Evolutionary conservation across 106 monocot species (phyloP), one percentile per base, ranked within the genome.

Genomic region (Amphibolis antarctica): DNA sequence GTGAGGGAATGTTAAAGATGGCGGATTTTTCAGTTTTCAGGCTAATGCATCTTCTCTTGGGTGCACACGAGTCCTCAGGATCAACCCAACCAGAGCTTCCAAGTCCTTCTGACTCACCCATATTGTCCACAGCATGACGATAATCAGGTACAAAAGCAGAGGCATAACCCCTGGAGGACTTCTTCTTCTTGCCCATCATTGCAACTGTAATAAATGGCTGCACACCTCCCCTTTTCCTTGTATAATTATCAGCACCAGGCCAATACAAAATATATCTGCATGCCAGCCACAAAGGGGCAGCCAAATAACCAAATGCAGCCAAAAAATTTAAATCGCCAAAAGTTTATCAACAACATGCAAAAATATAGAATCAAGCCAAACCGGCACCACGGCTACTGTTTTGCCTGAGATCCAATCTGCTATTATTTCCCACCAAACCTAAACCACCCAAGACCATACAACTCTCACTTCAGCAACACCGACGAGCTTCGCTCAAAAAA

Each of bases 111-210:
- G 73, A 73, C 47, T 65, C 73, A 4, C 73, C 73, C 9, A 66
- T 53, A 46, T 53, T 65, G 28, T 73, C 66, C 5, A 71, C 84
- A 60, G 75, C 73, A 66, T 92, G 79, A 12, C 79, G 77, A 50
- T 76, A 78, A 5, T 84, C 87, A 12, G 84, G 78, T 22, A 81
- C 69, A 66, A 85, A 81, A 5, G 69, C 85, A 18, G 77, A 63
- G 21, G 72, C 66, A 26, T 75, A 55, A 0, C 78, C 75, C 44
- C 72, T 73, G 4, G 75, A 73, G 72, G 78, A 75, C 49, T 68
- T 81, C 23, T 81, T 78, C 14, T 78, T 62, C 48, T 81, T 85
- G 10, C 85, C 78, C 81, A 85, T 81, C 78, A 76, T 75, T 49
- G 47, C 42, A 66, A 68, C 17, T 63, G 26, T 10, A 10, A 42